A percentile compares a stretch with the other conserved stretches of the same genome.
Conservation (phyloP, 768 basidiomycete species). For the Phaeotremella fagi region DNA sequence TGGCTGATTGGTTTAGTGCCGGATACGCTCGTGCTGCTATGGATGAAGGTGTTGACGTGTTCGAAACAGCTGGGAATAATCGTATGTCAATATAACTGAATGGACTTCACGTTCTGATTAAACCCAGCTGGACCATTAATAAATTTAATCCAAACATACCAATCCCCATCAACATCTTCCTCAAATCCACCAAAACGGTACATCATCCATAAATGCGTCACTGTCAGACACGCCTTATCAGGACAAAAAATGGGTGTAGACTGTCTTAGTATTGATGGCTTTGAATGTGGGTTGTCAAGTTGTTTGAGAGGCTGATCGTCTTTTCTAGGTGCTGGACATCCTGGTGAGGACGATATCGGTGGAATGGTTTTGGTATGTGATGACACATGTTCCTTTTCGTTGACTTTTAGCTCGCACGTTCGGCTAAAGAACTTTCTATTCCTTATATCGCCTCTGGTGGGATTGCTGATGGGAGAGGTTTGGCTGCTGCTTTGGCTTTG, state of each 20-base stretch:
- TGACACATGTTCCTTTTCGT: background rate
- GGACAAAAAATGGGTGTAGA: constrained; percentile 72
- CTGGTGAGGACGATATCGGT: constrained; percentile 90
- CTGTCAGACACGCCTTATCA: constrained; percentile 49
- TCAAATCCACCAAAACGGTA: constrained; percentile 17
- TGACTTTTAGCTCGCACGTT: constrained; percentile 66
- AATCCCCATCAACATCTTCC: constrained; percentile 48
- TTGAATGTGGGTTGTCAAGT: constrained; percentile 62
- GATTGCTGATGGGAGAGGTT: constrained; percentile 76
- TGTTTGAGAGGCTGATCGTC: constrained; percentile 2
- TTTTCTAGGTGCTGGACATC: constrained; percentile 77
- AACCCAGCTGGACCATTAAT: constrained; percentile 67
- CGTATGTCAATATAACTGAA: constrained; percentile 55
- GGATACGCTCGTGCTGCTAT: constrained; percentile 57
- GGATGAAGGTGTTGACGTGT: constrained; percentile 79
- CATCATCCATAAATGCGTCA: constrained; percentile 69
- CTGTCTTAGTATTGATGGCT: constrained; percentile 80
- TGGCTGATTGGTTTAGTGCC: constrained; percentile 9
- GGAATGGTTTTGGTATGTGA: constrained; percentile 68
- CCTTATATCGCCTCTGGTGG: constrained; percentile 91
- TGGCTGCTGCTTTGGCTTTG: constrained; percentile 73
- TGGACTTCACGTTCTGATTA: no score
- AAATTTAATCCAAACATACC: constrained; percentile 70
- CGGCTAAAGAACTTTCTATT: constrained; percentile 72
- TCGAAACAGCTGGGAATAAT: constrained; percentile 90